phyloP scores from a whole-genome alignment of 164 flowering plant species.

The Piper betle region DNA sequence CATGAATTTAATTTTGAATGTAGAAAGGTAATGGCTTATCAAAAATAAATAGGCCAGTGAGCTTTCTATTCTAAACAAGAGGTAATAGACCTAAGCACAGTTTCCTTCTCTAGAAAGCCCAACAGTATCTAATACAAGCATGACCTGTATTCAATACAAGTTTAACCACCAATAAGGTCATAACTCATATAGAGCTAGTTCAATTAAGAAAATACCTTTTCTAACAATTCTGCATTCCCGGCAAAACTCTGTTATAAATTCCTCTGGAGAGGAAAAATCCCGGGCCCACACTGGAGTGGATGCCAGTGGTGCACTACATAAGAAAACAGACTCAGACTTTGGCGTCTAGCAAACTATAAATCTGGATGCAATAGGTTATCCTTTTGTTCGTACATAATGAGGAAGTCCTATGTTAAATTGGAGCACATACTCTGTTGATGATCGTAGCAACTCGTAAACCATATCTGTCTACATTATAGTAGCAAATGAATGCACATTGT shows the following conservation, averaged over 20 bases:
- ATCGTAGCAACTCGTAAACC: constrained; percentile 94
- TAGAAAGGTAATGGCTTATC: no score
- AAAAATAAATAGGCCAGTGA: background rate
- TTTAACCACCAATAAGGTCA: background rate
- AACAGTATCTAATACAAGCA: background rate
- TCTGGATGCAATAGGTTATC: no score
- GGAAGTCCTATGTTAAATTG: no score
- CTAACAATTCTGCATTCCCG: constrained; percentile 96
- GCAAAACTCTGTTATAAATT: constrained; percentile 86
- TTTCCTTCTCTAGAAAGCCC: background rate
- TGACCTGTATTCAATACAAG: background rate
- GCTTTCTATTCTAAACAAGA: no score
- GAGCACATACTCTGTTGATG: constrained; percentile 84
- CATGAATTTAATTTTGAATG: no score
- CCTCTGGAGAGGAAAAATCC: constrained; percentile 74
- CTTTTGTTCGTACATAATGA: no score
- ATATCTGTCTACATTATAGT: constrained; percentile 69
- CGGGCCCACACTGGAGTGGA: constrained; percentile 96
- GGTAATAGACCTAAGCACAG: background rate
- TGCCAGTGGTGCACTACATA: constrained; percentile 72
- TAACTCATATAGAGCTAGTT: background rate
- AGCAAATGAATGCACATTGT: background rate
- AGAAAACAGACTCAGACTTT: background rate
- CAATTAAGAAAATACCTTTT: constrained; percentile 45
- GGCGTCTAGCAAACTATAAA: background rate